phyloP scores from a whole-genome alignment of 495 filamentous ascomycete genomes.

The Penicillium arizonense region DNA sequence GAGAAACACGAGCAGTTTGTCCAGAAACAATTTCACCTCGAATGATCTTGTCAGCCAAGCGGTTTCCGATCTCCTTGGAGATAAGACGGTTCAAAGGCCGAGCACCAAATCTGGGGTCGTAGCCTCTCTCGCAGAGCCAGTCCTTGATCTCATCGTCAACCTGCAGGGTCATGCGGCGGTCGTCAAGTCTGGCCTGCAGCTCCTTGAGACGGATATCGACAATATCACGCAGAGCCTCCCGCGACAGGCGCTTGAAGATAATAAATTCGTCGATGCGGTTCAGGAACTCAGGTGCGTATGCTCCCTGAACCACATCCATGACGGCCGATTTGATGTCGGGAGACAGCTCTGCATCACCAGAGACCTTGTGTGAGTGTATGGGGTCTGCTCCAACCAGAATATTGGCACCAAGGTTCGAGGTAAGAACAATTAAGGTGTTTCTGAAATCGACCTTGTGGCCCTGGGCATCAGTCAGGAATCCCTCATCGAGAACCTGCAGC shows the following conservation, averaged over 20 bases:
- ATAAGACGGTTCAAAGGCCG: constrained; percentile 93
- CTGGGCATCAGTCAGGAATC: constrained; percentile 91
- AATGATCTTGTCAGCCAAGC: constrained; percentile 87
- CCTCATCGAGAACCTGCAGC: constrained; percentile 93
- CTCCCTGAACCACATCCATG: constrained; percentile 78
- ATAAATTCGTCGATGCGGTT: constrained; percentile 98
- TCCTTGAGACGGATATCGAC: constrained; percentile 89
- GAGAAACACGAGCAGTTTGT: constrained; percentile 64
- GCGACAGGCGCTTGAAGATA: constrained; percentile 82
- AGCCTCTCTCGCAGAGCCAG: constrained; percentile 86
- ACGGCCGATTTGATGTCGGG: constrained; percentile 71
- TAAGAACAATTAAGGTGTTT: constrained; percentile 94
- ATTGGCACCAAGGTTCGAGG: constrained; percentile 76
- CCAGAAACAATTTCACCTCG: constrained; percentile 76
- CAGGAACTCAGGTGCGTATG: constrained; percentile 90
- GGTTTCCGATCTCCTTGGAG: constrained; percentile 81
- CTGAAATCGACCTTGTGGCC: constrained; percentile 96
- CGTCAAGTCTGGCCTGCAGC: constrained; percentile 77
- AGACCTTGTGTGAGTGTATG: constrained; percentile 48
- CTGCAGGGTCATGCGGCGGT: constrained; percentile 75
- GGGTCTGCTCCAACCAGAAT: constrained; percentile 47
- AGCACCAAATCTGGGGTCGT: constrained; percentile 89
- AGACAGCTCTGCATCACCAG: constrained; percentile 61
- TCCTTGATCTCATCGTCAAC: constrained; percentile 69
- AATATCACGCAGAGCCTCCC: constrained; percentile 80